These are phyloP conservation scores for Aspergillus proliferans DNA, from an alignment of 2,329 filamentous ascomycete genomes.

Conservation along the genomic window DNA sequence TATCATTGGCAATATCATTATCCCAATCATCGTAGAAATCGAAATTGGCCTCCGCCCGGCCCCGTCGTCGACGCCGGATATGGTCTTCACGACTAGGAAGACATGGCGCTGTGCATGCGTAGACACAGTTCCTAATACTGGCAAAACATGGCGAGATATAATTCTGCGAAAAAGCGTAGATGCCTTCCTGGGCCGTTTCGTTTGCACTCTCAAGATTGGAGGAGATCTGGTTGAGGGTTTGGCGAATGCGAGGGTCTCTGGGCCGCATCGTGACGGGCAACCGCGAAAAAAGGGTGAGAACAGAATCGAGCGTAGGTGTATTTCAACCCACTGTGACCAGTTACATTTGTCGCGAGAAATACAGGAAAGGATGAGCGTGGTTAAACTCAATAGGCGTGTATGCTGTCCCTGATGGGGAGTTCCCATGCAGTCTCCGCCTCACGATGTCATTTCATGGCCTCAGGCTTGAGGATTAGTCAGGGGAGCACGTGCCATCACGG, in stretches of 20 bases:
- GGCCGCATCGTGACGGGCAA: conserved; percentile 50
- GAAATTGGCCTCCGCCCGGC: conserved; percentile 72
- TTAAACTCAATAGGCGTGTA: background rate
- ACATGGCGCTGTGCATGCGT: conserved; percentile 63
- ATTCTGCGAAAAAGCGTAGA: conserved; percentile 81
- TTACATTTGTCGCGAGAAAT: background rate
- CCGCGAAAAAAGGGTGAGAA: background rate
- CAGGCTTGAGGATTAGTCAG: conserved; percentile 19
- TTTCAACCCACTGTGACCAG: background rate
- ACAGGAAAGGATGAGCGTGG: background rate
- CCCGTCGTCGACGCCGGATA: conserved; percentile 61
- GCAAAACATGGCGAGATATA: conserved; percentile 78
- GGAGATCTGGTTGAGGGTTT: conserved; percentile 87
- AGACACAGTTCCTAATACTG: conserved; percentile 59
- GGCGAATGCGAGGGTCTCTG: conserved; percentile 78
- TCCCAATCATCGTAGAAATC: conserved; percentile 99
- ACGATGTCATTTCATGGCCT: conserved; percentile 19
- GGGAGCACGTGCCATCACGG: conserved; percentile 13
- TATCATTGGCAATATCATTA: conserved; percentile 51
- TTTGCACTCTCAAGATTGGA: conserved; percentile 87
- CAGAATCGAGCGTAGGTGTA: conserved; percentile 2
- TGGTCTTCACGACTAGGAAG: conserved; percentile 67
- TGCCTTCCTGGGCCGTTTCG: conserved; percentile 80
- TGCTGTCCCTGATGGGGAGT: background rate
- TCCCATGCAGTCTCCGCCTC: background rate